Evolutionary conservation across 345 rosid genomes (phyloP).

Genomic region (Mercurialis annua): DNA sequence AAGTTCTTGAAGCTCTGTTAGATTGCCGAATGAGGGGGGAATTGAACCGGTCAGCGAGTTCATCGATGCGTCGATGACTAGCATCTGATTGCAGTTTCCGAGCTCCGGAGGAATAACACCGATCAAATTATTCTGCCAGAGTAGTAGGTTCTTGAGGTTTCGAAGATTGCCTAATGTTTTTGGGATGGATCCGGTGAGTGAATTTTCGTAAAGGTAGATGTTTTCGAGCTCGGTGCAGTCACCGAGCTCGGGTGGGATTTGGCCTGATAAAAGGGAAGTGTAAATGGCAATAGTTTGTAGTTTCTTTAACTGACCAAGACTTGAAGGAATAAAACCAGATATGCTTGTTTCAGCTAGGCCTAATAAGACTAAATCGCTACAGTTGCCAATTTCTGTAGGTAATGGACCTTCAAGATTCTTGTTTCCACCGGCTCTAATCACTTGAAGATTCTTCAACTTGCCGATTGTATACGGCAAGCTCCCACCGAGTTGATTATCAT

Average conservation of each 20-base stretch:
- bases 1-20: constrained; percentile 53
- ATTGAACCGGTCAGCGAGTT: constrained; percentile 73
- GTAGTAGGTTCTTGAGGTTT: constrained; percentile 52
- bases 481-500: constrained; percentile 69
- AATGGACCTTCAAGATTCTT: constrained; percentile 66
- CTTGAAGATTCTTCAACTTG: constrained; percentile 44
- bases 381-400: constrained; percentile 72
- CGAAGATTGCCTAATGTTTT: constrained; percentile 46
- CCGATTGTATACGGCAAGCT: constrained; percentile 61
- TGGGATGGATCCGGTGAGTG: constrained; percentile 71
- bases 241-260: constrained; percentile 72
- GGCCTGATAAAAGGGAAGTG: constrained; percentile 68
- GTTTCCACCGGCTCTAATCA: constrained; percentile 84
- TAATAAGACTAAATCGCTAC: constrained; percentile 47
- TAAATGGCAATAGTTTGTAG: constrained; percentile 74
- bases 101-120: constrained; percentile 71
- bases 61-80: constrained; percentile 63
- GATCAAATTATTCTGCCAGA: constrained; percentile 74
- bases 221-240: constrained; percentile 63
- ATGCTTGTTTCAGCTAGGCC: constrained; percentile 90
- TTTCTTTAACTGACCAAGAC: constrained; percentile 55
- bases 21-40: constrained; percentile 58
- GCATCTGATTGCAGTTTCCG: constrained; percentile 55
- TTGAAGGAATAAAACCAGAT: constrained; percentile 77
- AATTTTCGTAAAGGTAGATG: constrained; percentile 74